Percentiles rank a stretch among this genome's conserved stretches.
These are phyloP conservation scores for Candida lessepsii DNA, from an alignment of 805 yeast genomes.

Conservation along the genomic window DNA sequence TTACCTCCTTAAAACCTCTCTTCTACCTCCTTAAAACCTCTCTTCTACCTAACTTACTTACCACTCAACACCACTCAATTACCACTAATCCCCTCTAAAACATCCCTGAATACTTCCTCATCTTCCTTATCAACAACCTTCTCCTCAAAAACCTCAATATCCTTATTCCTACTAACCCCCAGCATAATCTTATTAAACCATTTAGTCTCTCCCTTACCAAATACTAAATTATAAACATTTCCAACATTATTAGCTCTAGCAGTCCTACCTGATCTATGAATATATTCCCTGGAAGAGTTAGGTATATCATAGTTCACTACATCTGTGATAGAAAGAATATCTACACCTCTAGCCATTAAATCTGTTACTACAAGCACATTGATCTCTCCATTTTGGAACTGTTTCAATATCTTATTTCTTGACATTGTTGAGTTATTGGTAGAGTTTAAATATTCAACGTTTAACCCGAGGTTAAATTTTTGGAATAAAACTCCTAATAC, in stretches of 20 bases:
- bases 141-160: slow-evolving; percentile 22
- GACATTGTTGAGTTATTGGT: slow-evolving; percentile 48
- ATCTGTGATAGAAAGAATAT: slow-evolving; percentile 62
- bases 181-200: slow-evolving; percentile 54
- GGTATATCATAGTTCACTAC: slow-evolving; percentile 94
- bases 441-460: slow-evolving; percentile 53
- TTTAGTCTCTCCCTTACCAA: slow-evolving; percentile 74
- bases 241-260: slow-evolving; percentile 89
- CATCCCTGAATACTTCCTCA: slow-evolving; percentile 22
- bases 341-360: slow-evolving; percentile 94
- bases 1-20: too few species aligned
- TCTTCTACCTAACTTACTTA: too few species aligned
- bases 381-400: slow-evolving; percentile 55
- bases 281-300: slow-evolving; percentile 82
- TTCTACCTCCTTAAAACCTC: too few species aligned
- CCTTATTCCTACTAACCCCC: slow-evolving; percentile 44
- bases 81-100: slow-evolving; percentile 23
- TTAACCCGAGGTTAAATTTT: slow-evolving; percentile 2
- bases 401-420: slow-evolving; percentile 56
- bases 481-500: slow-evolving; percentile 36
- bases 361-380: slow-evolving; percentile 76
- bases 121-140: slow-evolving; percentile 21
- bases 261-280: slow-evolving; percentile 95
- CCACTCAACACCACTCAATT: background rate
- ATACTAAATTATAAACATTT: slow-evolving; percentile 66